Percentiles rank a stretch among this genome's conserved stretches.
Evolutionary conservation across 129 eudicot genomes (phyloP).

Genomic region (Daucus carota): DNA sequence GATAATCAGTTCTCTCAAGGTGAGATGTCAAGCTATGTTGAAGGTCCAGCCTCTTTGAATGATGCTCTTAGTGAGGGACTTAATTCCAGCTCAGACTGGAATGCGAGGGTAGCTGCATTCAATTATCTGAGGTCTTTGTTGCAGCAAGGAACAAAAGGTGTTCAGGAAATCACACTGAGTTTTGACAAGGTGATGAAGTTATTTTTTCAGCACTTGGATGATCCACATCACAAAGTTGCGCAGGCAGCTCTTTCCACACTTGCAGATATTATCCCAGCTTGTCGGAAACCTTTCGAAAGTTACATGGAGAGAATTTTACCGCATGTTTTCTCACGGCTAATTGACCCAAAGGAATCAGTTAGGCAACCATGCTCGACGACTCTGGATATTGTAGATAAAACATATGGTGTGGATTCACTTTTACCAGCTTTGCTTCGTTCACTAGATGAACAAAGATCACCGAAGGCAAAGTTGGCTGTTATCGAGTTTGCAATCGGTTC

Average conservation of each 20-base stretch:
- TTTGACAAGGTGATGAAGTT: conserved; percentile 96
- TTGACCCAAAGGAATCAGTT: conserved; percentile 86
- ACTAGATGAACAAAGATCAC: conserved; percentile 91
- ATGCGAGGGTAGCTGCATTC: conserved; percentile 92
- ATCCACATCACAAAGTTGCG: conserved; percentile 98
- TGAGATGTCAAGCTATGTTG: conserved; percentile 62
- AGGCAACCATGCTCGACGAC: conserved; percentile 77
- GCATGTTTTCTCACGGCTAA: conserved; percentile 86
- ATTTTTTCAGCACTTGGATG: conserved; percentile 88
- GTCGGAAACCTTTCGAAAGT: conserved; percentile 85
- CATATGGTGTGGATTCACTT: conserved; percentile 82
- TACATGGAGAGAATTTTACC: conserved; percentile 93
- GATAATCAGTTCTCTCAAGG: conserved; percentile 67
- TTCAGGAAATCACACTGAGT: conserved; percentile 83
- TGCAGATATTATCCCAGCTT: conserved; percentile 86
- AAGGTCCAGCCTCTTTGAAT: conserved; percentile 75
- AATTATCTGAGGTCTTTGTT: conserved; percentile 65
- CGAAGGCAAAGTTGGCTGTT: conserved; percentile 88
- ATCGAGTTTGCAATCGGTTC: conserved; percentile 79
- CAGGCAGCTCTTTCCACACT: conserved; percentile 94
- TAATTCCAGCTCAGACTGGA: conserved; percentile 82
- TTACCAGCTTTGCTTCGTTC: conserved; percentile 92
- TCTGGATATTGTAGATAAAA: conserved; percentile 72
- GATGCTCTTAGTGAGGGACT: conserved; percentile 86
- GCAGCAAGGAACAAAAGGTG: conserved; percentile 77